Evolutionary conservation across 345 rosid species (phyloP), one percentile per base, ranked within the genome.

Genomic region (Xanthoceras sorbifolium): DNA sequence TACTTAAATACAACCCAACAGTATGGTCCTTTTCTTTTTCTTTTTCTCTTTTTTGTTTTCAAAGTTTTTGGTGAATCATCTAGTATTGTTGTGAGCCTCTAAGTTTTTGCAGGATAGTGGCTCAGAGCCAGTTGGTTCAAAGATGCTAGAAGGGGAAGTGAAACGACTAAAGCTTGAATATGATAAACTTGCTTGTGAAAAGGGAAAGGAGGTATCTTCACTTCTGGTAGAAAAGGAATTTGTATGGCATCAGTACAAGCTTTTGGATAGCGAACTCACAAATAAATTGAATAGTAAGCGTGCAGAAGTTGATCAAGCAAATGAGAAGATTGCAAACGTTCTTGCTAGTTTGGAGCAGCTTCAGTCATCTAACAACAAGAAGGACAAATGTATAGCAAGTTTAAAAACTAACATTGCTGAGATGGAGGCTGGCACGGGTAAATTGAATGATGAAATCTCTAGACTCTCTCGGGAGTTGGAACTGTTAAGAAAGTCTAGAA

Each of bases 211-310:
- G 71, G 79, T 87, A 7, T 82, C 94, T 52, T 83, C 86, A 5
- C 86, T 93, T 25, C 4, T 82, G 82, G 80, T 81, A 23, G 94
- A 93, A 85, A 91, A 89, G 72, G 82, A 86, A 59, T 95, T 95
- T 78, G 83, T 88, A 2, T 88, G 97, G 97, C 80, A 89, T 80
- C 98, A 94, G 80, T 88, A 84, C 76, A 87, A 85, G 71, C 34
- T 79, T 69, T 52, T 86, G 71, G 94, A 96, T 77, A 89, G 68
- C 73, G 84, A 77, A 40, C 87, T 82, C 68, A 81, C 80, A 15
- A 77, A 74, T 59, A 93, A 87, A 75, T 79, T 97, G 64, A 86
- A 86, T 78, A 82, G 79, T 59, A 91, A 89, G 78, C 82, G 78
- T 44, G 81, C 84, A 40, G 96, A 94, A 85, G 76, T 91, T 20